phyloP scores from a whole-genome alignment of 352 stramenopile genomes.

The Globisporangium paddicum region DNA sequence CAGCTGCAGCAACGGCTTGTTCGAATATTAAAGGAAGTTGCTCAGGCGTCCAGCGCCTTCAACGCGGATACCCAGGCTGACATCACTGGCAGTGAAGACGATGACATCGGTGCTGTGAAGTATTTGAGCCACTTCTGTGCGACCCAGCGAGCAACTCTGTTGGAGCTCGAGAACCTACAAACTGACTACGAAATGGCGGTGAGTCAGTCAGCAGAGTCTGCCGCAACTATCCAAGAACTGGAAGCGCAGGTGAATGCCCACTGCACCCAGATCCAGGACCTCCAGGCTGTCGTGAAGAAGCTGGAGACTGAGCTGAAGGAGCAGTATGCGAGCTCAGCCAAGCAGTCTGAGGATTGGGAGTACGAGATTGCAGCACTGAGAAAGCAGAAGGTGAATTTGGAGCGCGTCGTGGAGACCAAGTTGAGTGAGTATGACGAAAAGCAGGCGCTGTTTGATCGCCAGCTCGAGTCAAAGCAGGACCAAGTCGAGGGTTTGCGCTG shows the following conservation, averaged over 20 bases:
- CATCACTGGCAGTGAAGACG: constrained; percentile 16
- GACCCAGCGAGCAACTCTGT: constrained; percentile 25
- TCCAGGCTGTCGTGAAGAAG: constrained; percentile 38
- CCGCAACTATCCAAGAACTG: constrained; percentile 27
- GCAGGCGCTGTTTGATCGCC: constrained; percentile 32
- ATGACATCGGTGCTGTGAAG: constrained; percentile 22
- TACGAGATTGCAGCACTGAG: constrained; percentile 37
- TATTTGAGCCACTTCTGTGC: constrained; percentile 31
- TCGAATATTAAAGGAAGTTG: constrained; percentile 36
- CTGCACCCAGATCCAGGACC: constrained; percentile 34
- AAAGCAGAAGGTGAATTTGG: constrained; percentile 34
- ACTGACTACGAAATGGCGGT: constrained; percentile 38
- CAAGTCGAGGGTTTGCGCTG: constrained; percentile 35
- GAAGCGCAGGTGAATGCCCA: constrained; percentile 37
- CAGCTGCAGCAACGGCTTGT: constrained; percentile 39
- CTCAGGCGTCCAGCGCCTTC: constrained; percentile 26
- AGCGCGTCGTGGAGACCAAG: constrained; percentile 30
- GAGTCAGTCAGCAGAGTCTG: constrained; percentile 28
- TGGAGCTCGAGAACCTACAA: constrained; percentile 43
- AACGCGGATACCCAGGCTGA: constrained; percentile 7
- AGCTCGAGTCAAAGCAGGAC: constrained; percentile 35
- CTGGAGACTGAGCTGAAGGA: constrained; percentile 42
- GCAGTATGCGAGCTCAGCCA: constrained; percentile 35
- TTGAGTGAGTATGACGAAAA: constrained; percentile 35
- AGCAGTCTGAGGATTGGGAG: constrained; percentile 37